Evolutionary conservation across 1,284 basidiomycete genomes (phyloP), one percentile per base, ranked within the genome.

Genomic region (Cryptococcus sp.): DNA sequence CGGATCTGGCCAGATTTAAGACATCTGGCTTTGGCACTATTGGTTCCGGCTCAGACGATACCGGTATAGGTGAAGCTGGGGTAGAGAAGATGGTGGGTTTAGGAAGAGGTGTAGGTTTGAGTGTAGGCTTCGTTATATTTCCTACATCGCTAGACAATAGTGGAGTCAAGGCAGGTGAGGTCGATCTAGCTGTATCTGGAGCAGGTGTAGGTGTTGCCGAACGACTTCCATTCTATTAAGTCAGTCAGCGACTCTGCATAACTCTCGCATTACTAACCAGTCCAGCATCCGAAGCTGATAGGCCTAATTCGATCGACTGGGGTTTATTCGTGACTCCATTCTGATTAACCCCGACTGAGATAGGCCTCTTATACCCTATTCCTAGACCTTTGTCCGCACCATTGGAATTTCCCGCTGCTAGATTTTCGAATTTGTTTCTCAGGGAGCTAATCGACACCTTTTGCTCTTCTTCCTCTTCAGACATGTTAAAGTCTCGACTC

Each of bases 321-420:
- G 23, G 23, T 23, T 23, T 23, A 23, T 23, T 23, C 23, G 23
- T 23, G 23, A 23, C 23, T 23, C 23, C 23, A 23, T 23, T 23
- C 23, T 23, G 23, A 23, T 23, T 23, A 23, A 23, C 23, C 23
- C 23, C 23, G 23, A 23, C 23, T 23, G 23, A 23, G 23, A 23
- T 23, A 23, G 23, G 23, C 23, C 23, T 23, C 23, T 23, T 23
- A 23, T 23, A 23, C 23, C 38, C 38, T n/a, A 41, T 41, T 41
- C 38, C n/a, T 41, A 41, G 38, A n/a, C 38, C n/a, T 41, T n/a
- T 10, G 38, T 41, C 38, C 38, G 10, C 38, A 10, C 10, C 10
- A n/a, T n/a, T 6, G 34, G 23, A 6, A 13, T 49, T 49, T 14
- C 43, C 60, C 6, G 56, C 57, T 23, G 60, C 53, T 23, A 41